Base-by-base conservation (phyloP, 352 stramenopile genomes). In the Pythium brachiatum region DNA sequence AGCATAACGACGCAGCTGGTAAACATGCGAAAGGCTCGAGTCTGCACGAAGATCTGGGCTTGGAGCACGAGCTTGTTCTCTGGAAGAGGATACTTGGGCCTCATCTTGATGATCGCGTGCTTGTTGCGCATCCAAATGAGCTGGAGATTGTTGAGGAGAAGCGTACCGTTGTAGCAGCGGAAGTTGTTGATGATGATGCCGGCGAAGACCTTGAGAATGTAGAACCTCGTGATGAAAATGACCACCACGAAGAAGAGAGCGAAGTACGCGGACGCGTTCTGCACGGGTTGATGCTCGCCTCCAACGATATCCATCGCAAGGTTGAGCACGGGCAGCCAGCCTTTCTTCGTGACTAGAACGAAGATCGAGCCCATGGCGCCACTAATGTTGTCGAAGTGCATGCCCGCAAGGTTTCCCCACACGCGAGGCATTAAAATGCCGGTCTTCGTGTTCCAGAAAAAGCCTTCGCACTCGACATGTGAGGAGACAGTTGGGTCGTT, bases 151-250 rank as follows among this genome's bases (percentile, higher is more conserved):
- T 79, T 85, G 2, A 94, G 72, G 29, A 94, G 50, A 7, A 93
- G 59, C 5, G 83, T 94, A 12, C 86, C 86, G 56, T 90, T 94
- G 75, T 90, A 87, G 55, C 78, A 88, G 0, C 86, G 78, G 25
- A 94, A 94, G 59, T 93, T 94, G 63, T 94, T 94, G 68, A 94
- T 89, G 48, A 94, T 84, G 67, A 94, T 90, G 2, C 81, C 86
- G 0, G 82, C 81, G 15, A 92, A 92, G 0, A 90, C 73, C 61
- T 88, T 87, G 7, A 92, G 68, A 23, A 92, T 71, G 57, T 86
- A 92, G 54, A 92, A 92, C 16, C 81, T 74, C 5, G 78, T 88
- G 62, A 88, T 83, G 60, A 92, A 95, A 43, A 90, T 87, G 57
- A 89, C 89, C 6, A 70, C 71, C 6, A 90, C 83, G 50, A 94